phyloP scores from a whole-genome alignment of 768 basidiomycete genomes.

The Fibroporia radiculosa region DNA sequence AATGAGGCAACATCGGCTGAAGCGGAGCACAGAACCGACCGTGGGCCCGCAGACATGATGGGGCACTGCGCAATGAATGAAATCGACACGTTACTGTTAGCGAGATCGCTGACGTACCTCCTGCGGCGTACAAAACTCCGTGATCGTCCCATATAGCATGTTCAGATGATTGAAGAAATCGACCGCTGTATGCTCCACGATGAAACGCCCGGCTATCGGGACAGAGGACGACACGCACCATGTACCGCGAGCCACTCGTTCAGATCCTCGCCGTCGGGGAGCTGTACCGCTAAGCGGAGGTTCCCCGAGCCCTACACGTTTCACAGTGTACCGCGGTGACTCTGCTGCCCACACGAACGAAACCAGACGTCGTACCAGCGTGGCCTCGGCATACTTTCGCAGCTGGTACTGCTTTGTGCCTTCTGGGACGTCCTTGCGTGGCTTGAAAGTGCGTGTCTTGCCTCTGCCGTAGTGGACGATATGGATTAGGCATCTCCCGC shows the following conservation, averaged over 20 bases:
- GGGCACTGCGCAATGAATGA: constrained; percentile 58
- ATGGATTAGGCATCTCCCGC: background rate
- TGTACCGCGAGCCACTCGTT: constrained; percentile 99
- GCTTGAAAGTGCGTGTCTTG: constrained; percentile 93
- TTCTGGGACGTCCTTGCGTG: constrained; percentile 89
- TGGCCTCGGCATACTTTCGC: constrained; percentile 96
- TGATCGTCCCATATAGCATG: constrained; percentile 97
- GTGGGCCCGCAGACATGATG: constrained; percentile 94
- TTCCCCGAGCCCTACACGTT: constrained; percentile 83
- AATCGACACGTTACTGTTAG: background rate
- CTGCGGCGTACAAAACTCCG: constrained; percentile 93
- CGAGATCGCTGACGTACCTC: constrained; percentile 47
- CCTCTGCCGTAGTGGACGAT: constrained; percentile 40
- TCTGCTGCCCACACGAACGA: too few species aligned
- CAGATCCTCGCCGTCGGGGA: constrained; percentile 94
- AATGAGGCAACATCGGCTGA: background rate
- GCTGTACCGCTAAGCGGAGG: constrained; percentile 80
- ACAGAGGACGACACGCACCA: constrained; percentile 39
- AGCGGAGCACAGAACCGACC: constrained; percentile 39
- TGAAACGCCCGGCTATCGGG: background rate
- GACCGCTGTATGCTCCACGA: constrained; percentile 52
- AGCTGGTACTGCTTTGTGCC: constrained; percentile 98
- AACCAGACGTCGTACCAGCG: constrained; percentile 46
- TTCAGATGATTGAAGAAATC: constrained; percentile 99
- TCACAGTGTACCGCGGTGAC: background rate